These are phyloP conservation scores for Fraxinus ornus DNA, from an alignment of 305 asterid genomes.

Conservation along the genomic window DNA sequence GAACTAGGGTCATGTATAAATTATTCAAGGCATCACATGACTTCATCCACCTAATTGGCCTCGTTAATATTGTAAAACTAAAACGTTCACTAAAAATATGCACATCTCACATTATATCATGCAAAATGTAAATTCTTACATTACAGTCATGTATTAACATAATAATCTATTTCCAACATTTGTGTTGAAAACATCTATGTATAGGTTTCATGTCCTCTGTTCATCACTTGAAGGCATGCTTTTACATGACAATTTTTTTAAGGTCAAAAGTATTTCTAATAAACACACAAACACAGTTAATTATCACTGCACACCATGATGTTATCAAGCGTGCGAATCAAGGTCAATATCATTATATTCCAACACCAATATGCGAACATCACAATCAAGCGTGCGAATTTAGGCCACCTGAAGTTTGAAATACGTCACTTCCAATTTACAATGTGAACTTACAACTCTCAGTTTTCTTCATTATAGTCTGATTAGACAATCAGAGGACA, in stretches of 20 bases:
- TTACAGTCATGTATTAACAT: neutral
- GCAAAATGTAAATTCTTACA: neutral
- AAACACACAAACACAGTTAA: neutral
- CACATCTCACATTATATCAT: neutral
- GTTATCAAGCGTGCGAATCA: neutral
- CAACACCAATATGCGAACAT: neutral
- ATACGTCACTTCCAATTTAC: neutral
- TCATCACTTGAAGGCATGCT: neutral
- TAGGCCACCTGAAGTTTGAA: neutral
- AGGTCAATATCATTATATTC: neutral
- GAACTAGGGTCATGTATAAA: neutral
- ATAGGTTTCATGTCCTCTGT: slow-evolving; percentile 2
- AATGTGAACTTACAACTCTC: neutral
- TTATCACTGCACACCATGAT: neutral
- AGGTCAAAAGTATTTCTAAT: neutral
- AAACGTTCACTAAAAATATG: neutral
- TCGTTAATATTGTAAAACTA: neutral
- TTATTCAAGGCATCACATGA: neutral
- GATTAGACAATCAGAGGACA: slow-evolving; percentile 3
- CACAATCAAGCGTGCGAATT: neutral
- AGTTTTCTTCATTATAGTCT: neutral
- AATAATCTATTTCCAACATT: neutral
- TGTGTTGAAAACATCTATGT: neutral
- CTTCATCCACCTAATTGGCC: neutral
- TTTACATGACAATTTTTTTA: neutral